Evolutionary conservation across 2,329 filamentous ascomycete species (phyloP).

Genomic region (Cladosporium oxysporum): DNA sequence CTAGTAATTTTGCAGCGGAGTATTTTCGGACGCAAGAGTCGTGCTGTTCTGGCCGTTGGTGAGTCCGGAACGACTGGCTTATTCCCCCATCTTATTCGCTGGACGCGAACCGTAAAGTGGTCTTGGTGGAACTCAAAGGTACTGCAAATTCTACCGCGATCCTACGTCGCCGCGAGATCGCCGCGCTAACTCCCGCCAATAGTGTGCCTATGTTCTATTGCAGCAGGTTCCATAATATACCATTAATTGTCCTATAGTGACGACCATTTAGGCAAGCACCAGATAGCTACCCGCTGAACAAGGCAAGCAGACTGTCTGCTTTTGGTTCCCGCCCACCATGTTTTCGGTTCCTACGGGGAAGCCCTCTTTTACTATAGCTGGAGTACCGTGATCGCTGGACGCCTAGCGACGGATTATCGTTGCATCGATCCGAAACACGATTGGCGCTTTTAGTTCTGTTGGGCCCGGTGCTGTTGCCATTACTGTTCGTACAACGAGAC

Average conservation of each 20-base stretch:
- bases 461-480: neutral
- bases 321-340: neutral
- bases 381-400: neutral
- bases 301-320: neutral
- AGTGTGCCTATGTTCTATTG: neutral
- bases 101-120: neutral
- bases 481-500: neutral
- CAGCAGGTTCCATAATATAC: neutral
- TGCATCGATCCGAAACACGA: neutral
- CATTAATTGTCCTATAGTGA: conserved; percentile 2
- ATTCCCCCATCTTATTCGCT: neutral
- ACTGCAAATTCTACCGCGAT: neutral
- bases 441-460: neutral
- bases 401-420: neutral
- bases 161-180: neutral
- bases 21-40: neutral
- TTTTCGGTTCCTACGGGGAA: neutral
- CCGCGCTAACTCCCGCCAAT: conserved; percentile 4
- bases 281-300: neutral
- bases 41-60: neutral
- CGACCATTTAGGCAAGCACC: neutral
- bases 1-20: neutral
- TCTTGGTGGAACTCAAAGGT: neutral
- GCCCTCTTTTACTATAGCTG: neutral
- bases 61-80: neutral